Base-by-base conservation (phyloP, 148 eudicot genomes). In the Hydrangea macrophylla region DNA sequence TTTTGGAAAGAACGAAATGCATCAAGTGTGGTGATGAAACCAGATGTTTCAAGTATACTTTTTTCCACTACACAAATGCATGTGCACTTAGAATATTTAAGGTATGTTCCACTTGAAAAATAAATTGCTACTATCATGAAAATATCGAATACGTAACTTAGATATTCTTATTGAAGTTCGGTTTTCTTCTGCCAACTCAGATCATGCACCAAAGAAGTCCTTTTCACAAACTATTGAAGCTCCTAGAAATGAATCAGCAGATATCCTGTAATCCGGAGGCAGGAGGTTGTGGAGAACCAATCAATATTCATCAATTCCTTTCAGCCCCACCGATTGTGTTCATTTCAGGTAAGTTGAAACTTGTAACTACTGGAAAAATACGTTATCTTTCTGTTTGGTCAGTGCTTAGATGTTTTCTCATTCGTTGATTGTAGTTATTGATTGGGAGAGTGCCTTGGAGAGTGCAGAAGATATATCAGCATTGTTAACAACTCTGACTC, bases 371-470 rank as follows among this genome's bases (percentile, higher is more conserved):
- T 26, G 17, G 2, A 13, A 12, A 25, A 60, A 33, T 22, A 7
- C 26, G 24, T 17, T 8, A 10, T 37, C 7, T 6, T 50, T 4
- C 17, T 8, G 26, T 22, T 3, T 35, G 18, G n/a, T 51, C 53
- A 20, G 4, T 31, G 27, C n/a, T 60, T 65, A 30, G n/a, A 17
- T 9, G 58, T n/a, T 23, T 65, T n/a, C 28, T 65, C 12, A 58
- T 32, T 11, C 22, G 68, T 4, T 11, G 40, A 32, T 30, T 78
- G 82, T 75, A 91, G 94, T 86, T 66, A 75, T 88, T 36, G 88
- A 86, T 12, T 91, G 94, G 97, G 89, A 84, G 74, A 88, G 73
- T 57, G 78, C 88, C n/a, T 66, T 79, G n/a, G 97, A 90, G 79
- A 80, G 70, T 68, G 76, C 79, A 64, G 85, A 81, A n/a, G 89